Percentiles rank a stretch among this genome's conserved stretches.
Evolutionary conservation across 768 basidiomycete species (phyloP).

Genomic region (Baorangia bicolor): DNA sequence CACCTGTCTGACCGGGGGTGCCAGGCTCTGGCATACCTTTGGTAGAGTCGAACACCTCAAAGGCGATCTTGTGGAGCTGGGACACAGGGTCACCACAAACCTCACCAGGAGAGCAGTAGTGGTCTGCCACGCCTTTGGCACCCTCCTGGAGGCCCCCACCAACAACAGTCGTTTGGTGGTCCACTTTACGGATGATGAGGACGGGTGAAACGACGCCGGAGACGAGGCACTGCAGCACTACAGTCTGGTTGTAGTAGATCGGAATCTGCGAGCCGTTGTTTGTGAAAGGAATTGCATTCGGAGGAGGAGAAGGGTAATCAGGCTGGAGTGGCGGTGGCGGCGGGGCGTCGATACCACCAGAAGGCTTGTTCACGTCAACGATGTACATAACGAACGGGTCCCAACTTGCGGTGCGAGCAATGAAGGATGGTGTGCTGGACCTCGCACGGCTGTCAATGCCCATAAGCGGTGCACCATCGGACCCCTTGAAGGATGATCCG

Average conservation of each 20-base stretch:
- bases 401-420: constrained; percentile 88
- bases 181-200: constrained; percentile 91
- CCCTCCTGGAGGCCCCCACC: constrained; percentile 91
- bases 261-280: constrained; percentile 84
- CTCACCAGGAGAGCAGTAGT: constrained; percentile 81
- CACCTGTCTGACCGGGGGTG: constrained; percentile 73
- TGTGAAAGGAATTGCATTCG: constrained; percentile 84
- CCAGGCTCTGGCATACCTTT: constrained; percentile 73
- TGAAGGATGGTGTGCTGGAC: constrained; percentile 80
- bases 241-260: constrained; percentile 95
- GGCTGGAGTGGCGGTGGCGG: constrained; percentile 81
- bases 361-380: constrained; percentile 86
- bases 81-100: constrained; percentile 93
- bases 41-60: constrained; percentile 79
- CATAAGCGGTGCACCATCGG: constrained; percentile 85
- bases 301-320: constrained; percentile 89
- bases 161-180: constrained; percentile 84
- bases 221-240: constrained; percentile 90
- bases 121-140: constrained; percentile 79
- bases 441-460: constrained; percentile 72
- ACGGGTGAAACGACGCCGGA: constrained; percentile 94
- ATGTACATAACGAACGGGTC: constrained; percentile 98
- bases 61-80: constrained; percentile 93
- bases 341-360: constrained; percentile 71
- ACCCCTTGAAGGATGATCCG: constrained; percentile 88